phyloP scores from a whole-genome alignment of 106 monocot species.

The Alisma plantagoaquatica region DNA sequence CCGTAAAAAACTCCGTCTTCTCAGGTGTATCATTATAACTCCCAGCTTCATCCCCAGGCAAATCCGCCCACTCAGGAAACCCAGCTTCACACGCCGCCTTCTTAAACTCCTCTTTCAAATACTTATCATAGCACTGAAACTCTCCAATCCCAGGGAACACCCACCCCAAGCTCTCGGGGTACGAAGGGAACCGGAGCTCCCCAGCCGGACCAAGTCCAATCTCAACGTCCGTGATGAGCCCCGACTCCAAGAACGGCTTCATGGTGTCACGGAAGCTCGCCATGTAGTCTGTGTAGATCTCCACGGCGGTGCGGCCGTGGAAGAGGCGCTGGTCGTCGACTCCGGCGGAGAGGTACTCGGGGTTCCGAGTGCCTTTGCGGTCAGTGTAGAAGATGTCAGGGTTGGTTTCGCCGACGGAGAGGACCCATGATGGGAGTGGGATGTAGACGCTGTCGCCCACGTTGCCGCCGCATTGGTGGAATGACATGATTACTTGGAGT shows the following conservation, averaged over 20 bases:
- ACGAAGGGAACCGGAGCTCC: slow-evolving; percentile 65
- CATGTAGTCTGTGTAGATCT: slow-evolving; percentile 43
- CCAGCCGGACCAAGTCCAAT: slow-evolving; percentile 58
- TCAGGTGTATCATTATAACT: slow-evolving; percentile 45
- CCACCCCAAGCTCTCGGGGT: slow-evolving; percentile 46
- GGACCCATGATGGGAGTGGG: slow-evolving; percentile 40
- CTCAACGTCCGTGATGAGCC: slow-evolving; percentile 42
- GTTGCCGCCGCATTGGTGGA: slow-evolving; percentile 56
- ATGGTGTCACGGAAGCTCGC: slow-evolving; percentile 42
- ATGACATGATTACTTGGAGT: slow-evolving; percentile 54
- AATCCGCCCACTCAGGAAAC: slow-evolving; percentile 37
- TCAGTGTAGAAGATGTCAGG: slow-evolving; percentile 54
- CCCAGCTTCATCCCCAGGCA: slow-evolving; percentile 60
- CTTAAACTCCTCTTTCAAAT: slow-evolving; percentile 31
- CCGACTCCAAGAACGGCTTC: slow-evolving; percentile 35
- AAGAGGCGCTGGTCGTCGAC: slow-evolving; percentile 39
- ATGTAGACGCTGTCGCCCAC: slow-evolving; percentile 38
- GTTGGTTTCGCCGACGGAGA: slow-evolving; percentile 16
- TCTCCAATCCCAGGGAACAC: slow-evolving; percentile 58
- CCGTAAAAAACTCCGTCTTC: slow-evolving; percentile 36
- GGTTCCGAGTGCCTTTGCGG: slow-evolving; percentile 19
- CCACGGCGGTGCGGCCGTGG: slow-evolving; percentile 26
- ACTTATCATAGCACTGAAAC: slow-evolving; percentile 62
- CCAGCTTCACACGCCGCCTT: slow-evolving; percentile 33
- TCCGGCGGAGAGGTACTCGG: slow-evolving; percentile 35